Percentiles rank a stretch among this genome's conserved stretches.
Evolutionary conservation across 1,284 basidiomycete genomes (phyloP).

Genomic region (Cutaneotrichosporon cavernicola): DNA sequence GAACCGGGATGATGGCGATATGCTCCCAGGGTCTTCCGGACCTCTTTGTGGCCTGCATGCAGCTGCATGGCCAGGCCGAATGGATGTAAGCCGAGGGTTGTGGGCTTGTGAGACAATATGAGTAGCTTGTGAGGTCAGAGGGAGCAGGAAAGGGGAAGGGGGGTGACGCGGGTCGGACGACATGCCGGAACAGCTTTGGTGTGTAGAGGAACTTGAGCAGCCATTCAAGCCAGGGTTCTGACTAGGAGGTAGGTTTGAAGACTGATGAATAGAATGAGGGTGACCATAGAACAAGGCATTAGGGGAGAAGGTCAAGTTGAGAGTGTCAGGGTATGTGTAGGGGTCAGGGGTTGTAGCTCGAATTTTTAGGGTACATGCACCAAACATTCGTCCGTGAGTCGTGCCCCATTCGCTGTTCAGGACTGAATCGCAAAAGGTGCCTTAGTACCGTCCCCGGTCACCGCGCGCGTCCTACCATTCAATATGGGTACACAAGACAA

Average conservation of each 20-base stretch:
- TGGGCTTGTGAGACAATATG: no score
- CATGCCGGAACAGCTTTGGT: not conserved
- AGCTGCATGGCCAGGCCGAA: not conserved
- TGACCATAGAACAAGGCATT: not conserved
- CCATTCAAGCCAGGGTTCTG: no score
- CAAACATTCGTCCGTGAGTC: not conserved
- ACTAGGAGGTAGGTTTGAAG: no score
- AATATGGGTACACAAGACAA: no score
- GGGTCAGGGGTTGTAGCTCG: not conserved
- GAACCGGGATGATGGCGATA: not conserved
- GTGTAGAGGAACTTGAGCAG: no score
- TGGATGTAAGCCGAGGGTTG: no score
- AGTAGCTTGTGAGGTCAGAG: no score
- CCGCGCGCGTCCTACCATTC: no score
- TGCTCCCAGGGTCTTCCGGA: not conserved
- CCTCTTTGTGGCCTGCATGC: not conserved
- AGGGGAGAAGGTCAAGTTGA: not conserved
- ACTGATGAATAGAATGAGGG: not conserved
- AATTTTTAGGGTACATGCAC: not conserved
- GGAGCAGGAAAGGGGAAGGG: no score
- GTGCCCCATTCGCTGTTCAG: not conserved
- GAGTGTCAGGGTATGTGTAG: not conserved
- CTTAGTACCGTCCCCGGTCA: no score
- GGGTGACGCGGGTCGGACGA: not conserved
- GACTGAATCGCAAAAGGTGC: no score